Evolutionary conservation across 352 stramenopile species (phyloP), one percentile per base, ranked within the genome.

Genomic region (Bremia lactucae): DNA sequence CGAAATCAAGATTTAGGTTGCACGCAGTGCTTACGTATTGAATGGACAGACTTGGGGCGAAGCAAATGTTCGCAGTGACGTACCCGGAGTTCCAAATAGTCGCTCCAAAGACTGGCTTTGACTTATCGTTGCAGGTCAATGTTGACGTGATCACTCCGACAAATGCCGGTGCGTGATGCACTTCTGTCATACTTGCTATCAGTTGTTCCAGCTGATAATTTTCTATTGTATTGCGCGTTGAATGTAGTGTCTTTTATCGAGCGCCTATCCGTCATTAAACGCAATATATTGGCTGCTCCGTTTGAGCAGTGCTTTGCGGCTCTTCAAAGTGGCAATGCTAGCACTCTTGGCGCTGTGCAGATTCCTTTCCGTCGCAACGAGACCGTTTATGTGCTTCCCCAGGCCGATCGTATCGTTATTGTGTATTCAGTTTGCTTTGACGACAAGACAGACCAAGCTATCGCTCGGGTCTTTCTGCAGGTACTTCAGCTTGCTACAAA

Each of bases 351-450:
- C 6, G 57, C 74, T 0, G 77, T 87, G 41, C 72, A 89, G 46
- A 88, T 94, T 46, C 78, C 76, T n/a, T 93, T 87, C 59, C 78
- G 80, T 20, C 78, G 74, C 42, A 80, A 87, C 41, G 83, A 94
- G 51, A 84, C 65, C 29, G 87, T 94, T 33, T 91, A 83, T 29
- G 69, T 94, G 19, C 51, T 91, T n/a, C 83, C 83, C 10, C 74
- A 90, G 46, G 62, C 61, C 2, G 83, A 95, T 42, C 80, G 88
- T 42, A 87, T 97, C 42, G 82, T 95, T 36, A 77, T 97, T 34
- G 83, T 95, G 36, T 97, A 95, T 54, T 87, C 72, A 31, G 68
- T 97, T 16, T 90, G 90, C 48, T 97, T 97, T 49, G 71, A 81
- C n/a, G 89, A 97, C 61, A 87, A 83, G 46, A 96, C 91, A 14